Base-by-base conservation (phyloP, 2,329 filamentous ascomycete species). In the Calonectria fujianensis region DNA sequence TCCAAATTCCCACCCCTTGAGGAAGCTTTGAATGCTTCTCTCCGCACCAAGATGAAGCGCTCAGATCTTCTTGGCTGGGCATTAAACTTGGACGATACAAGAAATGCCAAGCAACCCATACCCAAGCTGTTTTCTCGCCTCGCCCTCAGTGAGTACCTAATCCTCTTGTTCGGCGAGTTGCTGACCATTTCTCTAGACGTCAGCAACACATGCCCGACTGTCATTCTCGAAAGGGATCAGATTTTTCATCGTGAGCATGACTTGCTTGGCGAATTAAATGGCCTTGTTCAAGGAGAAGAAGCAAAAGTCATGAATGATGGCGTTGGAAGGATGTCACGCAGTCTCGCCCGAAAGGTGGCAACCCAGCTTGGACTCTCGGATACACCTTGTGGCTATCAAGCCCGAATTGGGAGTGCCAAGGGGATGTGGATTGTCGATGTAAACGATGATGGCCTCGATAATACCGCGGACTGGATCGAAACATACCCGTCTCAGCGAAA, bases 401-500 rank as follows among this genome's bases (percentile, higher is more conserved):
- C 87, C 1, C 90, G 95, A 0, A 90, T 96, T 45, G 93, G 91
- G 13, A 91, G 93, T 24, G 93, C 93, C 0, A 96, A 96, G 82
- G 95, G 94, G 0, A 87, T 96, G 77, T 96, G 94, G 94, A 88
- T 93, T 61, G 83, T 93, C 7, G 92, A 93, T 76, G 85, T 87
- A 0, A 80, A 85, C 0, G 88, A 90, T 32, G 80, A 84, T 1
- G 77, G 76, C 0, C 83, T 83, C 0, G 84, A 84, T 0, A 84
- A 88, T 2, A 81, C 86, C 0, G 57, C 14, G 4, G 84, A 91
- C 20, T 94, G 93, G 93, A 94, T 96, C 52, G 88, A 93, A 70
- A 91, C 93, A 0, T 91, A 88, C 70, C 87, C 86, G 0, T 95
- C 93, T 0, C 95, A 96, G 74, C 84, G 88, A 0, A 96, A 96